Conservation (phyloP, 768 basidiomycete species). For the Tulasnella sp. region DNA sequence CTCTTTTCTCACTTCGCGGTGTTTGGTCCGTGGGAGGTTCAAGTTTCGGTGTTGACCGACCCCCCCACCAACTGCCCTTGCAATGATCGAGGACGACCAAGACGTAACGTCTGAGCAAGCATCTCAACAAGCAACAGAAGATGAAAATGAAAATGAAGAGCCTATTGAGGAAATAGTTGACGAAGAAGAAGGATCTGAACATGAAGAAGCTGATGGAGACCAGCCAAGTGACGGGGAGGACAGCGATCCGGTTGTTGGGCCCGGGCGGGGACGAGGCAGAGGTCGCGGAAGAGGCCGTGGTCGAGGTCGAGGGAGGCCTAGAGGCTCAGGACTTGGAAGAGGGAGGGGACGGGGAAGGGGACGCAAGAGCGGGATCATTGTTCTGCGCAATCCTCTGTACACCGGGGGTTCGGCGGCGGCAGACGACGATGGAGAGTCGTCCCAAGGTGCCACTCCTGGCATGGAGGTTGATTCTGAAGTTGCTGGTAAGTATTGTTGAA, state of each 20-base stretch:
- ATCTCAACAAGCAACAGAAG: background rate
- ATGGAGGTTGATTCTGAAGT: slow-evolving; percentile 30
- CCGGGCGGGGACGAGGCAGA: slow-evolving; percentile 29
- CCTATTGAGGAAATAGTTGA: slow-evolving; percentile 20
- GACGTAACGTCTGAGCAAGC: slow-evolving; percentile 19
- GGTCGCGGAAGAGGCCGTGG: slow-evolving; percentile 18
- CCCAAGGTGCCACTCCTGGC: slow-evolving; percentile 7
- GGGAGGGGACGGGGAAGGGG: slow-evolving; percentile 23
- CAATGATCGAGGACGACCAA: slow-evolving; percentile 28
- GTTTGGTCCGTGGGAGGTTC: slow-evolving; percentile 10
- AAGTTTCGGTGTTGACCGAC: slow-evolving; percentile 6
- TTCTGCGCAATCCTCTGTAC: slow-evolving; percentile 29
- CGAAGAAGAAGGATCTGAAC: slow-evolving; percentile 29
- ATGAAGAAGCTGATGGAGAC: background rate
- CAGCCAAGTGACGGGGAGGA: slow-evolving; percentile 27
- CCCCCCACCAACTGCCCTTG: background rate
- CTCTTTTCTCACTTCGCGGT: background rate
- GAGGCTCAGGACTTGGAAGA: slow-evolving; percentile 21
- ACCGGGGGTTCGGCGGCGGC: background rate
- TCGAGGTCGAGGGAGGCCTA: slow-evolving; percentile 9
- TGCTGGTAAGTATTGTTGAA: slow-evolving; percentile 29
- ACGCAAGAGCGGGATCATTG: slow-evolving; percentile 22
- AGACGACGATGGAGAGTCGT: slow-evolving; percentile 30
- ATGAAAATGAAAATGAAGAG: slow-evolving; percentile 17
- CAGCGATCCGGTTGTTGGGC: slow-evolving; percentile 23